Percentiles rank a stretch among this genome's conserved stretches.
These are phyloP conservation scores for Iris macrosiphon DNA, from an alignment of 106 monocot species.

Conservation along the genomic window DNA sequence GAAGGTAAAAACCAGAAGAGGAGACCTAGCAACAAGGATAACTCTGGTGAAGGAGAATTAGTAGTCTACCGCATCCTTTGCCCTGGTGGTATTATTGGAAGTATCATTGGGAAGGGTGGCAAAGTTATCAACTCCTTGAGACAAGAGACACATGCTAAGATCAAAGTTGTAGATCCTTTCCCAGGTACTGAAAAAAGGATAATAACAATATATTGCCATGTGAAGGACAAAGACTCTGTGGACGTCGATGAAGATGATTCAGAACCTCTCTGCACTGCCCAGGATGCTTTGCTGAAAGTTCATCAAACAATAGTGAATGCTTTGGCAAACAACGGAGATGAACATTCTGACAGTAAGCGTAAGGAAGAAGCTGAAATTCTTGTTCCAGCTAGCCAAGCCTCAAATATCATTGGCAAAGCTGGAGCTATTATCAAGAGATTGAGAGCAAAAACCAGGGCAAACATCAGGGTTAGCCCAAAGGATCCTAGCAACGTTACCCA, in stretches of 20 bases:
- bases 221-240: constrained; percentile 45
- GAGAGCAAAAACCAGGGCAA: constrained; percentile 42
- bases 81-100: constrained; percentile 55
- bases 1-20: constrained; percentile 27
- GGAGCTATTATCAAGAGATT: constrained; percentile 73
- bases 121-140: constrained; percentile 83
- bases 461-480: constrained; percentile 67
- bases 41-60: constrained; percentile 38
- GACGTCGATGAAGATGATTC: constrained; percentile 36
- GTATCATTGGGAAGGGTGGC: constrained; percentile 88
- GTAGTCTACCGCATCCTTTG: constrained; percentile 78
- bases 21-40: constrained; percentile 19
- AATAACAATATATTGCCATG: constrained; percentile 63
- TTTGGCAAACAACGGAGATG: constrained; percentile 32
- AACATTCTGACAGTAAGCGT: constrained; percentile 26
- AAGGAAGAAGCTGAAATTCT: constrained; percentile 58
- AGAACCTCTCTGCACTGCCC: constrained; percentile 57
- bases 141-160: constrained; percentile 63
- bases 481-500: constrained; percentile 52
- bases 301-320: constrained; percentile 62
- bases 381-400: constrained; percentile 71
- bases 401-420: constrained; percentile 73
- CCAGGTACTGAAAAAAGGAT: constrained; percentile 63
- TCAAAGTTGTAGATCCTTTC: constrained; percentile 82
- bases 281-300: constrained; percentile 68